These are phyloP conservation scores for Boletus edulis DNA, from an alignment of 768 basidiomycete genomes.

Conservation along the genomic window DNA sequence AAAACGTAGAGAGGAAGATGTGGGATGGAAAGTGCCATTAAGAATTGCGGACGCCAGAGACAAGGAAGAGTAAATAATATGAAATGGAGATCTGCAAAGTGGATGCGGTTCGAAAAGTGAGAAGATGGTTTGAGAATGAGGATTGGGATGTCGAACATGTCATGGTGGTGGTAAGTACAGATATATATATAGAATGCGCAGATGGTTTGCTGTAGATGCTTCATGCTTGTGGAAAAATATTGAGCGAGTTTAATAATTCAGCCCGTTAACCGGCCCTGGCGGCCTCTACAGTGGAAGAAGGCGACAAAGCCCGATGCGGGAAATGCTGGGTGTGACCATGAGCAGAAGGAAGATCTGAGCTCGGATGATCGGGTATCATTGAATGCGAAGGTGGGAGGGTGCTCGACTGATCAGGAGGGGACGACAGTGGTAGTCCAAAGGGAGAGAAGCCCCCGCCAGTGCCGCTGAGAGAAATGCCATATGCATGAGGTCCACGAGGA, in stretches of 20 bases:
- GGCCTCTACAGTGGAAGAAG: conserved; percentile 39
- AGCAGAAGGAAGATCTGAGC: conserved; percentile 28
- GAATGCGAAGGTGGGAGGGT: conserved; percentile 31
- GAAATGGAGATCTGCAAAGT: conserved; percentile 27
- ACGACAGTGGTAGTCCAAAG: conserved; percentile 33
- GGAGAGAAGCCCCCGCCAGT: conserved; percentile 29
- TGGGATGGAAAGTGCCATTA: conserved; percentile 30
- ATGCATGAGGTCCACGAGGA: conserved; percentile 31
- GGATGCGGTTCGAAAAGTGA: conserved; percentile 27
- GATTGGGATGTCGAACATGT: conserved; percentile 34
- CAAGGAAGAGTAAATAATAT: conserved; percentile 27
- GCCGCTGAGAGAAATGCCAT: conserved; percentile 30
- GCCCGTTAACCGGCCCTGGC: conserved; percentile 38
- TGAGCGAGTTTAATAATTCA: conserved; percentile 38
- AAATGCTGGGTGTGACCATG: conserved; percentile 38
- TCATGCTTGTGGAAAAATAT: conserved; percentile 38
- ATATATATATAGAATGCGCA: conserved; percentile 41
- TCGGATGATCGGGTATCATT: conserved; percentile 36
- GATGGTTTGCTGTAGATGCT: conserved; percentile 39
- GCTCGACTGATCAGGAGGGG: conserved; percentile 27
- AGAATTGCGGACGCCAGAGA: conserved; percentile 23
- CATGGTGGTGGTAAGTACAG: conserved; percentile 37
- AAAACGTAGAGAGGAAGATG: conserved; percentile 13
- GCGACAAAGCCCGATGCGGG: conserved; percentile 38
- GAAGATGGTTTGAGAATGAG: conserved; percentile 26